Conservation (phyloP, 495 filamentous ascomycete genomes). For the Trichoderma parareesei region DNA sequence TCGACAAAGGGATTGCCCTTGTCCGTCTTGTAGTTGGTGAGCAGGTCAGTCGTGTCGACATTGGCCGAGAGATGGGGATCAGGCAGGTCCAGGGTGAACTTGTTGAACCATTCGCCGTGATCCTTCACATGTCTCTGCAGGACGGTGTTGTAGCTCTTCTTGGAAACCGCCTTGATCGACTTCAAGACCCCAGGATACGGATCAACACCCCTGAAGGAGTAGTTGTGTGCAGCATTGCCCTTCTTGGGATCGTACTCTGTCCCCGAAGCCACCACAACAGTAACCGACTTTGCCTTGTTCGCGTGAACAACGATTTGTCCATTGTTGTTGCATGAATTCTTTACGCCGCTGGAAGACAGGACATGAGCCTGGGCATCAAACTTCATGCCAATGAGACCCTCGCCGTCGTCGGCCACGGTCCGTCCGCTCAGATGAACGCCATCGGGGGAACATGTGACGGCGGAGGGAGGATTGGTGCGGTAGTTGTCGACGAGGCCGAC, state of each 20-base stretch:
- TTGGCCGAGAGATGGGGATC: conserved; percentile 28
- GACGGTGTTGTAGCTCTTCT: conserved; percentile 23
- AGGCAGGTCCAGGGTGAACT: conserved; percentile 34
- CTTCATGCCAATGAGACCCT: not conserved
- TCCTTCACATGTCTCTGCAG: conserved; percentile 30
- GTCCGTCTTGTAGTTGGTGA: conserved; percentile 15
- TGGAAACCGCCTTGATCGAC: conserved; percentile 23
- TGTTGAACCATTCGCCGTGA: conserved; percentile 24
- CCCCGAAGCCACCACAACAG: conserved; percentile 32
- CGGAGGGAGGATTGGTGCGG: not conserved
- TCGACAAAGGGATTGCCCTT: conserved; percentile 38
- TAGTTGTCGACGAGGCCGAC: conserved; percentile 18
- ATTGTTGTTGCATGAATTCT: not conserved
- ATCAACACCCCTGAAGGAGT: conserved; percentile 39
- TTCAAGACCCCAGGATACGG: conserved; percentile 26
- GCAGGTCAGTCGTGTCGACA: conserved; percentile 28
- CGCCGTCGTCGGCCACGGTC: not conserved
- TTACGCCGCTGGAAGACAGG: not conserved
- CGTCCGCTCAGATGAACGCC: not conserved
- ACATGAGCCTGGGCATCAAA: conserved; percentile 1
- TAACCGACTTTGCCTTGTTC: conserved; percentile 11
- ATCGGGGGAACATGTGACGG: not conserved
- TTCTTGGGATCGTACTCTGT: conserved; percentile 39
- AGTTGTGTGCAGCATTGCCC: conserved; percentile 32
- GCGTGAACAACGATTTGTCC: not conserved